phyloP scores from a whole-genome alignment of 371 early-diverging fungal genomes.

The Zychaea mexicana region DNA sequence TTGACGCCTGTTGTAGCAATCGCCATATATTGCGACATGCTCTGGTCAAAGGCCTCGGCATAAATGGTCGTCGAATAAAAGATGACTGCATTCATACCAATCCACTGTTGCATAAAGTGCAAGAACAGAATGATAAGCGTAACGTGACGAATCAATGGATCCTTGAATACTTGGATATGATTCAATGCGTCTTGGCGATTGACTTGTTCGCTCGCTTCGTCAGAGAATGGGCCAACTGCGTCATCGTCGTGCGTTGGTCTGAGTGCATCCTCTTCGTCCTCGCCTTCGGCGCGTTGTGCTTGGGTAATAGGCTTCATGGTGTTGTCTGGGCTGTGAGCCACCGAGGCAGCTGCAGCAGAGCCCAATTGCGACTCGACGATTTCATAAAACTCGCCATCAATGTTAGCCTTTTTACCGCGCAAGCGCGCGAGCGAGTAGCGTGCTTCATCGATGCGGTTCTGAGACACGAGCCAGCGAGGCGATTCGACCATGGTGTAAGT shows the following conservation, averaged over 20 bases:
- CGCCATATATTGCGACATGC: constrained; percentile 51
- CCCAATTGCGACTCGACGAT: constrained; percentile 51
- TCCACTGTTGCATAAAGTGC: constrained; percentile 71
- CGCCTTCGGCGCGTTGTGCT: background rate
- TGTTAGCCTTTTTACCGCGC: constrained; percentile 45
- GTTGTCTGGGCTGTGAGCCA: background rate
- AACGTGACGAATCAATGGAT: constrained; percentile 46
- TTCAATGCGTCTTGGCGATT: constrained; percentile 19
- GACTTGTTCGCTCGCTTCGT: constrained; percentile 16
- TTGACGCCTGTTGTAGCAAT: constrained; percentile 59
- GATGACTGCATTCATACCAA: constrained; percentile 84
- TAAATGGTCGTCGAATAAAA: constrained; percentile 77
- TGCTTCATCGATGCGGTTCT: constrained; percentile 59
- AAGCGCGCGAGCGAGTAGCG: constrained; percentile 50
- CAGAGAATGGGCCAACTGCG: background rate
- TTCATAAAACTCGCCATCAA: constrained; percentile 61
- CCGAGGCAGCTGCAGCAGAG: constrained; percentile 14
- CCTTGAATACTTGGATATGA: constrained; percentile 31
- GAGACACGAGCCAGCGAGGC: constrained; percentile 71
- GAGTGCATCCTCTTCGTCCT: constrained; percentile 8
- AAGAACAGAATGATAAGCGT: constrained; percentile 55
- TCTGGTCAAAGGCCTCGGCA: constrained; percentile 44
- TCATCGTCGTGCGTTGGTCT: background rate
- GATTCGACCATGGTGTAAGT: constrained; percentile 75
- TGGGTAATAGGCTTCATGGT: background rate